Base-by-base conservation (phyloP, 345 rosid species). In the Tarenaya hassleriana region DNA sequence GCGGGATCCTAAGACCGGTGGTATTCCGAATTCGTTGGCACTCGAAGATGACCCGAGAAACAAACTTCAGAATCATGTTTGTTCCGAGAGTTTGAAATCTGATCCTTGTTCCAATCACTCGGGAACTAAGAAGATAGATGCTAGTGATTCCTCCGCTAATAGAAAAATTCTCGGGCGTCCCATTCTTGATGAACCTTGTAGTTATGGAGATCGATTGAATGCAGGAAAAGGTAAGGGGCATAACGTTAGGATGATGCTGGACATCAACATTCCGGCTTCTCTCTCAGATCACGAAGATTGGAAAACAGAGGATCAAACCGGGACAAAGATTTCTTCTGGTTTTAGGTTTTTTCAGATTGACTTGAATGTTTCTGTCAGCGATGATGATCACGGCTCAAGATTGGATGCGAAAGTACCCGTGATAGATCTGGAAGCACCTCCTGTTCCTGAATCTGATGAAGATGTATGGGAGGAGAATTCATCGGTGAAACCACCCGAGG, bases 231-330 rank as follows among this genome's bases (percentile, higher is more conserved):
- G 58, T 69, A 64, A 73, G 63, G 72, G 55, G 17, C 50, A 18
- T 42, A 71, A 84, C 35, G 65, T 61, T 67, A 64, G 74, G 63
- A 52, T 77, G 40, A 52, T 77, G 40, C 61, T 88, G 41, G 98
- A 92, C 75, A 92, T 92, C 49, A 92, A 92, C 71, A 73, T 83
- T 66, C 98, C 98, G 41, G 88, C 83, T 58, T 55, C 59, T 54
- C 85, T 76, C 24, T 33, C 56, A 13, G 68, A 67, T n/a, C n/a
- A n/a, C 54, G 61, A 27, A 42, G 57, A 60, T 67, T 52, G 41
- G 61, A 34, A 33, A 47, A 29, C 10, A 15, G 66, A 54, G 18
- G 64, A 53, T 19, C 66, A 48, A 8, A 41, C 47, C 0, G 34
- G 27, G 47, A 19, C 62, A 43, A 61, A 42, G 67, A 41, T 44